A percentile compares a stretch with the other conserved stretches of the same genome.
Evolutionary conservation across 129 eudicot genomes (phyloP).

Genomic region (Daucus carota): DH1_v3.0 NC_030383.2:45847501-45848000

Average conservation of each 20-base stretch:
- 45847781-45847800: neutral
- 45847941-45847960: neutral
- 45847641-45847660: conserved; percentile 67
- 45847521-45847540: conserved; percentile 41
- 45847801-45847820: neutral
- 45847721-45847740: conserved; percentile 43
- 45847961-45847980: neutral
- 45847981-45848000: too few species aligned
- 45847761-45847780: neutral
- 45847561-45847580: conserved; percentile 60
- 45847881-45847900: neutral
- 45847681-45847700: conserved; percentile 73
- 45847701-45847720: conserved; percentile 63
- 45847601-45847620: conserved; percentile 34
- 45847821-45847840: neutral
- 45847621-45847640: conserved; percentile 47
- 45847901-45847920: neutral
- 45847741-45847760: conserved; percentile 37
- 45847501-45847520: conserved; percentile 30
- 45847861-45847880: neutral
- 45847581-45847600: conserved; percentile 22
- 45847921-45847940: neutral
- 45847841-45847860: neutral
- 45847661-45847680: conserved; percentile 34
- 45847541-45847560: conserved; percentile 48